Evolutionary conservation across 192 early-diverging fungal genomes (phyloP).

Genomic region (Rhizophagus sp.): DNA sequence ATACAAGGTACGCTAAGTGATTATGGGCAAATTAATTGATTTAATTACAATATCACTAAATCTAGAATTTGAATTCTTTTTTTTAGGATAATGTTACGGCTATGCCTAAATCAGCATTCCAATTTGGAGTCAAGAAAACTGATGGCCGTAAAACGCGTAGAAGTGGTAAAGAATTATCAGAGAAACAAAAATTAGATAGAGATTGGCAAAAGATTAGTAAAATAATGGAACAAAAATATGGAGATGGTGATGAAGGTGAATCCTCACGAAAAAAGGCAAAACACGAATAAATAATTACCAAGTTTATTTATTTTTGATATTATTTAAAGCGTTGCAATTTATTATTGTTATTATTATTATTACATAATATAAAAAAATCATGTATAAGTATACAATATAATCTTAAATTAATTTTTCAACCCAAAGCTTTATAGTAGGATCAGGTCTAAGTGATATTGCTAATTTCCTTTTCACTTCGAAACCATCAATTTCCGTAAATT

Average conservation of each 20-base stretch:
- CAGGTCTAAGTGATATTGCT: neutral
- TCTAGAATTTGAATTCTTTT: neutral
- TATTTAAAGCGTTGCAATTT: neutral
- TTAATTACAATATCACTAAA: neutral
- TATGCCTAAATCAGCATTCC: conserved; percentile 73
- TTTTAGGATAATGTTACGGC: conserved; percentile 59
- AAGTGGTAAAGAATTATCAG: conserved; percentile 42
- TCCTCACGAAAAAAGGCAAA: conserved; percentile 6
- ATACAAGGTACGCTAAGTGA: conserved; percentile 50
- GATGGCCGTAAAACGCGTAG: conserved; percentile 62
- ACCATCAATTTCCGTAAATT: conserved; percentile 16
- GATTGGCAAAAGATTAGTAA: conserved; percentile 50
- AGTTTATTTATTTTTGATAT: neutral
- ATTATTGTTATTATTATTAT: too few species aligned
- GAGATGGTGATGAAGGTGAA: conserved; percentile 21
- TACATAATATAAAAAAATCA: too few species aligned
- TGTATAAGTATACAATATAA: too few species aligned
- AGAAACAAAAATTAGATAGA: conserved; percentile 51
- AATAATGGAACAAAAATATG: conserved; percentile 53
- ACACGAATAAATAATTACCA: neutral
- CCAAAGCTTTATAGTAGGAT: neutral
- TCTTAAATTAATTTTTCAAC: neutral
- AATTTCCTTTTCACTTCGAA: neutral
- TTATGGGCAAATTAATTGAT: neutral
- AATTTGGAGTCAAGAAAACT: conserved; percentile 73